Evolutionary conservation across 2,329 filamentous ascomycete genomes (phyloP).

Genomic region (Sporothrix variecibatus): DNA sequence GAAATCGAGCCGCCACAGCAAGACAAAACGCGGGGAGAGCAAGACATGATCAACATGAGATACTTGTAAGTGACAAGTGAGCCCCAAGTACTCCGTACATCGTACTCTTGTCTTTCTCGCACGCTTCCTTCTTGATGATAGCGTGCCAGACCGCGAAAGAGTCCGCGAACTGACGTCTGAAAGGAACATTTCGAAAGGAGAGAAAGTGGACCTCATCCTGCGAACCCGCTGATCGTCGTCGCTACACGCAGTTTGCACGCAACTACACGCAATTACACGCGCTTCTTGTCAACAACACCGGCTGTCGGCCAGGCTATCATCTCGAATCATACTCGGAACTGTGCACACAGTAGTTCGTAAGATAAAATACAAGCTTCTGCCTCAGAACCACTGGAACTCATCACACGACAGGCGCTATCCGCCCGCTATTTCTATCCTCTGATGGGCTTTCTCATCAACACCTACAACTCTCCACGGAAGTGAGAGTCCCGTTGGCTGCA

Average conservation of each 20-base stretch:
- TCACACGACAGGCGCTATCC: neutral
- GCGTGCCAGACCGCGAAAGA: neutral
- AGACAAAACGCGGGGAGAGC: conserved; percentile 4
- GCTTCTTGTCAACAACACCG: neutral
- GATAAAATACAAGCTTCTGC: neutral
- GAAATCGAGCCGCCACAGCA: neutral
- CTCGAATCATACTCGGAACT: neutral
- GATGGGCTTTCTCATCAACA: neutral
- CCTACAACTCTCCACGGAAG: neutral
- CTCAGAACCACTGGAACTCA: neutral
- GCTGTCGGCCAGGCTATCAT: neutral
- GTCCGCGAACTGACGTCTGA: neutral
- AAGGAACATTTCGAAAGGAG: neutral
- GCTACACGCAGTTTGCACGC: too few relatives aligned
- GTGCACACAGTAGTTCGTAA: neutral
- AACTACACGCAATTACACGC: neutral
- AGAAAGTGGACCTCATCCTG: conserved; percentile 8
- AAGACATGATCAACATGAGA: neutral
- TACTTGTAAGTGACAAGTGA: neutral
- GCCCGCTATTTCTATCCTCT: neutral
- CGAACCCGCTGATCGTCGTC: neutral
- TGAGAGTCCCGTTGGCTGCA: neutral
- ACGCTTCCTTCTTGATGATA: neutral
- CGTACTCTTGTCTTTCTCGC: neutral
- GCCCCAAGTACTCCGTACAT: too few relatives aligned